Base-by-base conservation (phyloP, 2,329 filamentous ascomycete genomes). In the Fusarium sp. region DNA sequence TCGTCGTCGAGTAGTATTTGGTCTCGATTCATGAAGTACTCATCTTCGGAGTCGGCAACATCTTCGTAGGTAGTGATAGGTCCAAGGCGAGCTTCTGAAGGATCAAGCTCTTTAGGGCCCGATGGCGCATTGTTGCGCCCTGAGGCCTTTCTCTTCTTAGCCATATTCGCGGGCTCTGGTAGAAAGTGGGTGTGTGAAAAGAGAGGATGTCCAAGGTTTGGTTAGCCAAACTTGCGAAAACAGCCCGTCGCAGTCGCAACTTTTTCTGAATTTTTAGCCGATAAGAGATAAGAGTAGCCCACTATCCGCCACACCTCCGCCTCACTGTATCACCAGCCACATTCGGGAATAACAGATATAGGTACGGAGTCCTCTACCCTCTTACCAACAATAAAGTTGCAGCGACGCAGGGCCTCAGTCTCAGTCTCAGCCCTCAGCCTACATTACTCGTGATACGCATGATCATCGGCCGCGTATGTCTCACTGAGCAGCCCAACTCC, bases 21-120 rank as follows among this genome's bases (percentile, higher is more conserved):
- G 80, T 99, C 96, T 69, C 92, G 89, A 69, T 94, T 91, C 63
- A 94, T 84, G 75, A 95, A 93, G 78, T 97, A 97, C 77, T 97
- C 93, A 79, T 99, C 96, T 79, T 97, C 93, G 2, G 94, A 97
- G 78, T 98, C 91, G 70, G 94, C 93, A 73, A 99, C 91, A 80
- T 97, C 93, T 79, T 95, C 90, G 79, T 87, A 95, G 4, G 88
- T 90, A 46, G 79, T 84, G 73, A 90, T 83, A 23, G 83, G 83
- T 24, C 84, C 85, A 18, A 94, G 85, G 53, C 89, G 88, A 35
- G 90, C 88, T 67, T 90, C 89, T 31, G 82, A 80, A 47, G 83
- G 76, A 75, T 90, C 81, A 63, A 88, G 76, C 33, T 89, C 88
- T 64, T 83, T 84, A 6, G 87, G 86, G 5, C 86, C 87, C 11